phyloP scores from a whole-genome alignment of 1,284 basidiomycete genomes.

The Tylopilus orsonianus region DNA sequence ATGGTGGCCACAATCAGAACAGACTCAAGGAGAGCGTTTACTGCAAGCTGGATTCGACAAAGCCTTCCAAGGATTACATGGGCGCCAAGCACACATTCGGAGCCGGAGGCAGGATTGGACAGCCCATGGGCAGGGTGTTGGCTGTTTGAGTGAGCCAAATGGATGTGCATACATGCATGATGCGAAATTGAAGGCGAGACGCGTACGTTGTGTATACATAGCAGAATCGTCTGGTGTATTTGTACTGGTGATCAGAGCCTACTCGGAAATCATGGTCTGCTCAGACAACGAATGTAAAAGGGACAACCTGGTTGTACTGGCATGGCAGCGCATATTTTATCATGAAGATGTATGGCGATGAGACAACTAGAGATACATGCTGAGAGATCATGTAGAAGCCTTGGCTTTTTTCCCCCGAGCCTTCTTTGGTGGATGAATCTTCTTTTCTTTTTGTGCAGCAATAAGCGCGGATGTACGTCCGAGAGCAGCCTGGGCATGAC shows the following conservation, averaged over 20 bases:
- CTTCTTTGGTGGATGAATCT: conserved; percentile 72
- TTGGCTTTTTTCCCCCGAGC: conserved; percentile 69
- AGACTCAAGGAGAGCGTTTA: conserved; percentile 47
- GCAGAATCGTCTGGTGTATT: conserved; percentile 16
- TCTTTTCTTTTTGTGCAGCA: conserved; percentile 71
- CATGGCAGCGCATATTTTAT: conserved; percentile 12
- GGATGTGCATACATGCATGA: background rate
- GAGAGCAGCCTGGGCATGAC: conserved; percentile 62
- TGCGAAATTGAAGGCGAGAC: background rate
- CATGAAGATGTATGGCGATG: conserved; percentile 22
- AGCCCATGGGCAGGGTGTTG: conserved; percentile 53
- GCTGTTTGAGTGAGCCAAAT: conserved; percentile 29
- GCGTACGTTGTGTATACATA: conserved; percentile 7
- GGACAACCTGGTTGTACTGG: too few species aligned
- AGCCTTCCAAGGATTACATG: conserved; percentile 49
- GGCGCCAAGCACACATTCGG: conserved; percentile 39
- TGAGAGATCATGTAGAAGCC: conserved; percentile 19
- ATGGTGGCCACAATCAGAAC: conserved; percentile 47
- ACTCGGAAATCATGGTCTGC: background rate
- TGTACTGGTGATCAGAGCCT: conserved; percentile 16
- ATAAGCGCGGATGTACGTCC: conserved; percentile 79
- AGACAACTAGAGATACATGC: conserved; percentile 27
- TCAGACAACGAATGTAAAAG: too few species aligned
- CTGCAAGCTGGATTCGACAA: conserved; percentile 51
- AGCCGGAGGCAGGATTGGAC: conserved; percentile 52